phyloP scores from a whole-genome alignment of 345 rosid species.

The Gossypium longicalyx region DNA sequence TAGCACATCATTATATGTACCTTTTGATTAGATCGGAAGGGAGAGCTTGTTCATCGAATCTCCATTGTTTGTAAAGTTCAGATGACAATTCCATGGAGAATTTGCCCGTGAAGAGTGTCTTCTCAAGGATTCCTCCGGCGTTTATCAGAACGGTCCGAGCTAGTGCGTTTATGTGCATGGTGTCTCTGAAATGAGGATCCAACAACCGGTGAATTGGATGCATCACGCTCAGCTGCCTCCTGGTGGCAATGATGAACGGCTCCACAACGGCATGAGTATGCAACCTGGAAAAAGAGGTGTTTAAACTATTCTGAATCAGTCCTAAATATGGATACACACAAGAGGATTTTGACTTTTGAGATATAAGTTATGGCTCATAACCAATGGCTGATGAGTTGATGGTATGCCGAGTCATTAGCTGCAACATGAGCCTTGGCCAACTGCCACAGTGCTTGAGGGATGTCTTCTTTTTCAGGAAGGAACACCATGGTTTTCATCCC shows the following conservation, averaged over 20 bases:
- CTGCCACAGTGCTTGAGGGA: slow-evolving; percentile 52
- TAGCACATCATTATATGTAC: slow-evolving; percentile 16
- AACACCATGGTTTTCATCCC: slow-evolving; percentile 21
- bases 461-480: slow-evolving; percentile 41
- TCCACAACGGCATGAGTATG: slow-evolving; percentile 64
- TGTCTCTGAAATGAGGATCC: slow-evolving; percentile 70
- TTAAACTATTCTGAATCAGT: neutral
- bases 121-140: slow-evolving; percentile 60
- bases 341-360: neutral
- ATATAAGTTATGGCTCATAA: slow-evolving; percentile 8
- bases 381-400: slow-evolving; percentile 58
- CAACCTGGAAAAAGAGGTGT: slow-evolving; percentile 38
- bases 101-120: slow-evolving; percentile 39
- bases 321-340: neutral
- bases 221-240: slow-evolving; percentile 61
- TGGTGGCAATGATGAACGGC: slow-evolving; percentile 68
- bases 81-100: slow-evolving; percentile 57
- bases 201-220: slow-evolving; percentile 58
- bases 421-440: slow-evolving; percentile 59
- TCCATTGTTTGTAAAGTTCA: slow-evolving; percentile 52
- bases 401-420: slow-evolving; percentile 56
- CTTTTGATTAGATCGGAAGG: slow-evolving; percentile 58
- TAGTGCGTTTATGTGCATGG: slow-evolving; percentile 62
- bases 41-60: slow-evolving; percentile 57
- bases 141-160: slow-evolving; percentile 42